Conservation (phyloP, 352 stramenopile genomes). For the Globisporangium emineosum region DNA sequence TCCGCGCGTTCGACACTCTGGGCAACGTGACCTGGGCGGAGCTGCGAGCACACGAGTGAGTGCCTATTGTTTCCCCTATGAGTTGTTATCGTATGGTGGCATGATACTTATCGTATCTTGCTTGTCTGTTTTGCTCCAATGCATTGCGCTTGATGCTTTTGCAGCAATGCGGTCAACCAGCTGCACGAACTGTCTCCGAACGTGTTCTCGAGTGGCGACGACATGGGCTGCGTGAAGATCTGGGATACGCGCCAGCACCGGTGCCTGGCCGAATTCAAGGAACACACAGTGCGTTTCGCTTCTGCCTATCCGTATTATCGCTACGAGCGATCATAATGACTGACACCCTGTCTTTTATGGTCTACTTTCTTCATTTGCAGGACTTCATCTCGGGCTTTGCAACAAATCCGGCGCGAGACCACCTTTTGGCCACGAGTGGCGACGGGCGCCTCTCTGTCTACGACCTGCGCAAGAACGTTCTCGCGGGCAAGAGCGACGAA, state of each 20-base stretch:
- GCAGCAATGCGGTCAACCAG: conserved; percentile 64
- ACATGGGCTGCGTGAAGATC: conserved; percentile 84
- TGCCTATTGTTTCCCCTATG: neutral
- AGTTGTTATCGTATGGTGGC: neutral
- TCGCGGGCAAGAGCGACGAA: conserved; percentile 81
- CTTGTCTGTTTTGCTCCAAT: neutral
- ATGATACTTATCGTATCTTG: neutral
- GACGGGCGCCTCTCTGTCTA: conserved; percentile 91
- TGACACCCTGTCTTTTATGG: no score
- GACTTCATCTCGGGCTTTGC: conserved; percentile 95
- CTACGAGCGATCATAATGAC: neutral
- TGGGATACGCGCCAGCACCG: conserved; percentile 84
- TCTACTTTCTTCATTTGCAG: conserved; percentile 19
- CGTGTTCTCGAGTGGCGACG: conserved; percentile 74
- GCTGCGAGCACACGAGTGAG: conserved; percentile 68
- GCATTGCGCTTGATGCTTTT: neutral
- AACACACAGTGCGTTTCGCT: conserved; percentile 69
- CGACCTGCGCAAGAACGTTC: conserved; percentile 85
- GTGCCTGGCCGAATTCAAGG: conserved; percentile 89
- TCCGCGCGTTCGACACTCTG: conserved; percentile 77
- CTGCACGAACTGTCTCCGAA: conserved; percentile 69
- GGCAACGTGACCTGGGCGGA: conserved; percentile 78
- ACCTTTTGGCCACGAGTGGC: conserved; percentile 86
- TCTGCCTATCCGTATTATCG: neutral
- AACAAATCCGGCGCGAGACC: conserved; percentile 74